Evolutionary conservation across 805 yeast species (phyloP), one percentile per base, ranked within the genome.

Genomic region (Pichia nakasei): DNA sequence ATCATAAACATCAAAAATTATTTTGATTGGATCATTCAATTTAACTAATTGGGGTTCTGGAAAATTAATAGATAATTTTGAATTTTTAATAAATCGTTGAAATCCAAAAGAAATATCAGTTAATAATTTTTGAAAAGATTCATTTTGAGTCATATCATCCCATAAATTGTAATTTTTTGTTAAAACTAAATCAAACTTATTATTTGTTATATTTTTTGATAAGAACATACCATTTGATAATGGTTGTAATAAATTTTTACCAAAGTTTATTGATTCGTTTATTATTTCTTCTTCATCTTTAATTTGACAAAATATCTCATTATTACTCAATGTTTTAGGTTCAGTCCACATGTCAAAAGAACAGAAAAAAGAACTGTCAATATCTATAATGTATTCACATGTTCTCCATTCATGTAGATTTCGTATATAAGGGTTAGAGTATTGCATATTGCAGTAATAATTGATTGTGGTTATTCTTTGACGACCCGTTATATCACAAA

Each of bases 401-500:
- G 66, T 61, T 42, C 55, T 58, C 42, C 53, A 44, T 44, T 65
- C 69, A 15, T 51, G 45, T 7, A 61, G 49, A 7, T 42, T 39
- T 7, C 44, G 43, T n/a, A 63, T 45, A 13, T n/a, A 22, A 4
- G 66, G 60, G 1, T 11, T 1, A 3, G 29, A 15, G 2, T 42
- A 35, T 12, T 51, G 35, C 3, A 46, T 42, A 37, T 53, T 58
- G 38, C 68, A 65, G 5, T 47, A 43, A 37, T 63, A 64, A 17
- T 53, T 50, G 18, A 64, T 49, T 1, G 49, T 49, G 2, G 59
- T 52, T 4, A 51, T 38, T 37, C 69, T 46, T 20, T 56, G 58
- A n/a, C 44, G 44, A 2, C 57, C 56, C 3, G 67, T 65, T 27
- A 63, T 39, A 44, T 65, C 69, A 51, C 69, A 65, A 2, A 52